Percentiles rank a stretch among this genome's conserved stretches.
Evolutionary conservation across 2,329 filamentous ascomycete genomes (phyloP).

Genomic region (Paecilomyces sp.): DNA sequence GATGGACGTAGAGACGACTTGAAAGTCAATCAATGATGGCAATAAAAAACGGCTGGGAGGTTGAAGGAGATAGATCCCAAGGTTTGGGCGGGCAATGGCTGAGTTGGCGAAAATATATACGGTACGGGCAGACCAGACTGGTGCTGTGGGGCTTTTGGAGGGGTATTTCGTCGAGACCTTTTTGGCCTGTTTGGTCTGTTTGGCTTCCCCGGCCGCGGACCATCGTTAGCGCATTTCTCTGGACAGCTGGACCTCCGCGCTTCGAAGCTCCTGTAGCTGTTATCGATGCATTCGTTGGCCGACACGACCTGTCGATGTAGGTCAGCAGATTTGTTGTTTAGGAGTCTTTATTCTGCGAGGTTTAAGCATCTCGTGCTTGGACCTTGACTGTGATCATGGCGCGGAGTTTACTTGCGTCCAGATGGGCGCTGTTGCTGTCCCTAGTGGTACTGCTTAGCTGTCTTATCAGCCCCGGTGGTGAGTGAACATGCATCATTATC

Average conservation of each 20-base stretch:
- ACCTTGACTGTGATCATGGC: slow-evolving; percentile 38
- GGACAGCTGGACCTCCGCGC: slow-evolving; percentile 1
- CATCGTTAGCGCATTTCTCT: slow-evolving; percentile 1
- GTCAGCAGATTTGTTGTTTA: slow-evolving; percentile 13
- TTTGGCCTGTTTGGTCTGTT: slow-evolving; percentile 11
- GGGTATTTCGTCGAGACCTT: slow-evolving; percentile 14
- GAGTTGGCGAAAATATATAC: slow-evolving; percentile 19
- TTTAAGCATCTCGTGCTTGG: slow-evolving; percentile 27
- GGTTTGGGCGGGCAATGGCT: slow-evolving; percentile 5
- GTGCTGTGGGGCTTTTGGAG: slow-evolving; percentile 10
- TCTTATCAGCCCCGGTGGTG: slow-evolving; percentile 60
- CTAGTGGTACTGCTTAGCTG: slow-evolving; percentile 53
- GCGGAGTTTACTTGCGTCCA: slow-evolving; percentile 45
- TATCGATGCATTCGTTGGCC: slow-evolving; percentile 2
- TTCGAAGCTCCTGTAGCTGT: slow-evolving; percentile 1
- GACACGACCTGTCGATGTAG: slow-evolving; percentile 23
- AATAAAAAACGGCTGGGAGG: slow-evolving; percentile 1
- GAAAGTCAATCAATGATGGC: slow-evolving; percentile 13
- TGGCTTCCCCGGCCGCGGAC: background rate
- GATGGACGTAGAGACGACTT: background rate
- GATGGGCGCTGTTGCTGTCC: slow-evolving; percentile 60
- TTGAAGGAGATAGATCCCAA: slow-evolving; percentile 23
- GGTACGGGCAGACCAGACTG: slow-evolving; percentile 1
- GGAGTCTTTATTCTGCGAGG: slow-evolving; percentile 17
- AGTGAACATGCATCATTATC: slow-evolving; percentile 18